Evolutionary conservation across 345 rosid species (phyloP), one percentile per base, ranked within the genome.

Genomic region (Bruguiera parviflora): DNA sequence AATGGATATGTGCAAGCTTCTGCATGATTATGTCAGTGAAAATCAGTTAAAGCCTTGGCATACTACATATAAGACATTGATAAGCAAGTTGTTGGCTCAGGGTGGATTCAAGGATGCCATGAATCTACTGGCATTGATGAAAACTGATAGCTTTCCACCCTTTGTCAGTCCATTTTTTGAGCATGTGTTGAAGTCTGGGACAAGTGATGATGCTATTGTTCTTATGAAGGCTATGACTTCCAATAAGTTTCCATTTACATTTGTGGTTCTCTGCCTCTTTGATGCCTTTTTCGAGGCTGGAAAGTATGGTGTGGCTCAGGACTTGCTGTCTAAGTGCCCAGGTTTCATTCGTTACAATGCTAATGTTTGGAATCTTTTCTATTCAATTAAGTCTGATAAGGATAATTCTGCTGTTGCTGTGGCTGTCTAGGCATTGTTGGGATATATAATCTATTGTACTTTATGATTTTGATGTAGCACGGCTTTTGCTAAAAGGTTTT

Each of bases 361-460:
- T 13, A 96, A 92, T 81, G 88, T 90, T 72, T 77, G 87, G 78
- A 81, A 85, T 83, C 90, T 95, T 77, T 92, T 95, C 71, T 77
- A 61, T 77, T 77, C 60, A 20, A 56, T 59, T 58, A 61, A 73
- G 53, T 35, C 46, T 32, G 60, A 53, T 56, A 29, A 63, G 59
- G 73, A 60, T 64, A 56, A 53, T 57, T 59, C 74, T 62, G 67
- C 83, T 37, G 33, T 77, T 67, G 46, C 70, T 53, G 77, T 61
- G 47, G 59, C 79, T 58, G 77, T 77, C 61, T 76, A 74, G 72
- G 62, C 66, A 65, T 73, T 73, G 51, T 52, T 61, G 60, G 57
- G 66, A 53, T 62, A 56, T 73, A 46, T 47, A 15, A 63, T 35
- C 3, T 28, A 18, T 61, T 43, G 33, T 61, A 51, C 47, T 75